Base-by-base conservation (phyloP, 192 early-diverging fungal genomes). In the Coemansia sp. region DNA sequence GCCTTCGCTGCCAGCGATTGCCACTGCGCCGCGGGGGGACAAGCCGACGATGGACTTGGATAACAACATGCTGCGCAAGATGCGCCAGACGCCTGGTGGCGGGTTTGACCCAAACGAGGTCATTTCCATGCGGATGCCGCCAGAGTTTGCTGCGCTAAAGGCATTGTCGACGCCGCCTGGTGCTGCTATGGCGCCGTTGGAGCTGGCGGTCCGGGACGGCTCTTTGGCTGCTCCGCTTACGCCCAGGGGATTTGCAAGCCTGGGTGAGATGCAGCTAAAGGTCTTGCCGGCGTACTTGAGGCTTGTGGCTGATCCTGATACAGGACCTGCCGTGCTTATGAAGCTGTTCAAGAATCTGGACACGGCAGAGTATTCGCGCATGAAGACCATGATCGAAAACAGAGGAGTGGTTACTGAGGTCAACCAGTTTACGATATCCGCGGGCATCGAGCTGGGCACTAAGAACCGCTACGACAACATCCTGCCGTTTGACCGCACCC, bases 391-490 rank as follows among this genome's bases (percentile, higher is more conserved):
- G 69, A 93, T 93, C 80, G 64, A 74, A 38, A 66, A 82, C 86
- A 46, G 74, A 74, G 69, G 87, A 64, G 50, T 87, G 80, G 69
- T 73, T 27, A 70, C 82, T 10, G 77, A 83, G 11, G 77, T 50
- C 13, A 85, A 88, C 68, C 82, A 80, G 55, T 93, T 89, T 50
- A 92, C 90, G 33, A 92, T 95, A 46, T 87, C 90, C 10, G 93
- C 90, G 13, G 94, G 93, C 1, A 43, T 84, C 53, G 83, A 80
- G 79, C 69, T 84, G 50, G 83, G 83, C n/a, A 64, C 75, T 18
- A 92, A 91, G 74, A 96, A 96, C 70, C 87, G 95, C 38, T 96
- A 96, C 79, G 92, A 87, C 50, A 95, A 92, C 65, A 90, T 96
- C 33, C 92, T 89, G 83, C 95, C 95, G 33, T 96, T 89, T 68